Conservation (phyloP, 78 protist species). For the Dictyostelium purpureum region DNA sequence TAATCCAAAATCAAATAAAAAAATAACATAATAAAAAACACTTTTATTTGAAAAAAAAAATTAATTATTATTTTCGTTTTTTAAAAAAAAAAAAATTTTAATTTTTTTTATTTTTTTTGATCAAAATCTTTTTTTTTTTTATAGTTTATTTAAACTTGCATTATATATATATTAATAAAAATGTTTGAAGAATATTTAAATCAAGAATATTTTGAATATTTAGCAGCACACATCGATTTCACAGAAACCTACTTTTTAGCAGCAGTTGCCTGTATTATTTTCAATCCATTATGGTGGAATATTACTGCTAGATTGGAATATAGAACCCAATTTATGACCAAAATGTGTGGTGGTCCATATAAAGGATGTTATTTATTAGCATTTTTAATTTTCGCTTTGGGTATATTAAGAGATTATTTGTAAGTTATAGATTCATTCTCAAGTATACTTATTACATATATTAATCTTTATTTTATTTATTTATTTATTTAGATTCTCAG, state of each 20-base stretch:
- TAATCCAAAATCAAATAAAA: too few species aligned
- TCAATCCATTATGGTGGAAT: constrained; percentile 82
- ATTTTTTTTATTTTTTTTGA: not conserved
- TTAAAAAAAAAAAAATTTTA: too few species aligned
- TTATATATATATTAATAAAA: too few species aligned
- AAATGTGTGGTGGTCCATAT: constrained; percentile 33
- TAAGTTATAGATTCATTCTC: not conserved
- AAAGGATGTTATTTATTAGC: constrained; percentile 81
- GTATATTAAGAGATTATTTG: constrained; percentile 64
- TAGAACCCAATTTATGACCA: constrained; percentile 46
- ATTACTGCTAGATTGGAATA: constrained; percentile 75
- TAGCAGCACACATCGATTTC: constrained; percentile 4
- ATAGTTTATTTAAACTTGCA: too few species aligned
- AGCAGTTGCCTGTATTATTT: constrained; percentile 16
- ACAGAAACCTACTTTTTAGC: constrained; percentile 20
- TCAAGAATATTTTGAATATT: constrained; percentile 9
- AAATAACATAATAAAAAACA: too few species aligned
- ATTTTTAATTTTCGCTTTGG: constrained; percentile 45
- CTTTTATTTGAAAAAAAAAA: too few species aligned
- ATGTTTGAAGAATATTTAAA: not conserved
- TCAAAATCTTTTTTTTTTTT: not conserved
- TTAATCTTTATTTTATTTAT: not conserved
- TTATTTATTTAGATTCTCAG: constrained; percentile 38
- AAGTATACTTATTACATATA: not conserved
- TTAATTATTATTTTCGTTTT: too few species aligned